Evolutionary conservation across 306 rosid genomes (phyloP).

Genomic region (Ammopiptanthus mongolicus): DNA sequence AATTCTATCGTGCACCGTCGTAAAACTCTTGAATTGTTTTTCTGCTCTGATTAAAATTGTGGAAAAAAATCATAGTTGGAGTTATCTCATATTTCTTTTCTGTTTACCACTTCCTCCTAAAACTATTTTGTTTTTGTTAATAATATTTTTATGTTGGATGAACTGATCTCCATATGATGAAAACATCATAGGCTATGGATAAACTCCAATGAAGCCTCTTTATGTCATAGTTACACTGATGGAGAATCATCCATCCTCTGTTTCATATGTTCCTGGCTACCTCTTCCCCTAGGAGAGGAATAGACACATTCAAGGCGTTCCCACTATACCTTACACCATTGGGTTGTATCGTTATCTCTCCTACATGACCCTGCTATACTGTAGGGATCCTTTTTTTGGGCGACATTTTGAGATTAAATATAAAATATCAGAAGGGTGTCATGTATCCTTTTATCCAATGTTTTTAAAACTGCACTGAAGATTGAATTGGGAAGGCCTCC

Average conservation of each 20-base stretch:
- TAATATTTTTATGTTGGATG: not conserved
- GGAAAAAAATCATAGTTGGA: not conserved
- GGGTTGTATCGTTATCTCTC: not conserved
- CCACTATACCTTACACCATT: not conserved
- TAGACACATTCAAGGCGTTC: not conserved
- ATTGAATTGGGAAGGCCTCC: too few species aligned
- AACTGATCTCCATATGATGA: conserved; percentile 40
- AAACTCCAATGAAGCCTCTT: conserved; percentile 34
- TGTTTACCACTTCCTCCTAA: not conserved
- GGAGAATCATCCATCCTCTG: conserved; percentile 16
- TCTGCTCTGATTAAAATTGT: not conserved
- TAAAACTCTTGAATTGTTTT: not conserved
- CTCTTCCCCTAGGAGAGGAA: not conserved
- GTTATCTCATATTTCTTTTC: not conserved
- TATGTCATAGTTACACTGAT: conserved; percentile 72
- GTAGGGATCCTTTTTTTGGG: not conserved
- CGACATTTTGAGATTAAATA: not conserved
- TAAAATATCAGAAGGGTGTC: too few species aligned
- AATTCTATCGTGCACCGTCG: not conserved
- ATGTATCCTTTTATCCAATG: not conserved
- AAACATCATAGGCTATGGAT: conserved; percentile 36
- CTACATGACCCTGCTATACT: not conserved
- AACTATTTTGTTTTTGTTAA: not conserved
- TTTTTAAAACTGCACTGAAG: too few species aligned
- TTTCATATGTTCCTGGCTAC: not conserved